Evolutionary conservation across 2,329 filamentous ascomycete genomes (phyloP).

Genomic region (Ophiostoma novo-ulmi): DNA sequence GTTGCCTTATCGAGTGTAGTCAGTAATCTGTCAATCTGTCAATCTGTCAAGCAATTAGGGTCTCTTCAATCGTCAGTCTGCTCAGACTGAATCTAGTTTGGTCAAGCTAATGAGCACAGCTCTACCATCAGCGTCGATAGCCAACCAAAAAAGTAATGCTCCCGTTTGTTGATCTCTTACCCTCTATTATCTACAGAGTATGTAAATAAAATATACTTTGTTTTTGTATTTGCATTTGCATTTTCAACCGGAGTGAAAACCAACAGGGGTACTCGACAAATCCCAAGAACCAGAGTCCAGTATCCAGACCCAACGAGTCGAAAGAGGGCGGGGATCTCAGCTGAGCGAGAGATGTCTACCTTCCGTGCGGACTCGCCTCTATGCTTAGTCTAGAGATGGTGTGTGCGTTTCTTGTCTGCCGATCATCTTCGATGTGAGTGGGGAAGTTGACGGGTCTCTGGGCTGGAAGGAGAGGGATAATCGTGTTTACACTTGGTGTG

Average conservation of each 20-base stretch:
- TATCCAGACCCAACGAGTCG: not conserved
- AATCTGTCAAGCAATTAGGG: no score
- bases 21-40: no score
- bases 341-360: not conserved
- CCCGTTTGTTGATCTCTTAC: not conserved
- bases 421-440: conserved; percentile 9
- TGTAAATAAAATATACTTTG: no score
- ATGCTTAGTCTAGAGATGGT: not conserved
- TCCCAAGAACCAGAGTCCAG: not conserved
- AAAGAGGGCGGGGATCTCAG: conserved; percentile 8
- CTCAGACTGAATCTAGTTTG: no score
- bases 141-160: not conserved
- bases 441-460: not conserved
- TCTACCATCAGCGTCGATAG: not conserved
- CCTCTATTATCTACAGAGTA: not conserved
- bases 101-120: not conserved
- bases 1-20: no score
- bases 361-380: not conserved
- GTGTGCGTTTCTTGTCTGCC: conserved; percentile 9
- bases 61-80: no score
- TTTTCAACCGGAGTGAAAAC: not conserved
- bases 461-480: conserved; percentile 1
- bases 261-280: not conserved
- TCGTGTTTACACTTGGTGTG: not conserved
- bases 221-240: no score